Evolutionary conservation across 1,284 basidiomycete genomes (phyloP), one percentile per base, ranked within the genome.

Genomic region (Meripilus lineatus): DNA sequence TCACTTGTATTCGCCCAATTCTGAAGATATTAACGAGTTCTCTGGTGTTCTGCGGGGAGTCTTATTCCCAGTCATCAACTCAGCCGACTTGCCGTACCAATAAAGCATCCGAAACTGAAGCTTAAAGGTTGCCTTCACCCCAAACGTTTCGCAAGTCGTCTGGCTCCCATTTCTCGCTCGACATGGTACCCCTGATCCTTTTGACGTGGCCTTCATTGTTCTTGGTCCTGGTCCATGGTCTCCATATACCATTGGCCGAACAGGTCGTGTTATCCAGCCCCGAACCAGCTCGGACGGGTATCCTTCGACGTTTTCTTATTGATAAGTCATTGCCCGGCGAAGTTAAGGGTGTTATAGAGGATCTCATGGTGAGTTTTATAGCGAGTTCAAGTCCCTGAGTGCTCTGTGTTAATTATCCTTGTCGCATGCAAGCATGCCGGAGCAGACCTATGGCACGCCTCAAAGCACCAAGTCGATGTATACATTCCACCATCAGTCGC

Each of bases 391-490:
- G 26, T 11, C 10, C 14, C 5, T 34, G 14, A 28, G 7, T 22
- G 5, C 15, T 14, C 33, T 36, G 8, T 10, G 32, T 11, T 34
- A 6, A 17, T 34, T 17, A 33, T 7, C 22, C 8, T 20, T 32
- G 5, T 11, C 33, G 36, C 15, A 30, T 40, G 18, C 17, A 5
- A 40, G 43, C 17, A 18, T 32, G 20, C 37, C 15, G 22, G 26
- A 15, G 36, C 35, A 21, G 43, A 45, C 14, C 22, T 45, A 18
- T 45, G 43, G 43, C 43, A 45, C 8, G 37, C 34, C 20, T 21
- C 36, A 3, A 7, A 13, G 15, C 17, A 32, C 17, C 53, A 58
- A 38, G 50, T 54, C 10, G 57, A 58, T 30, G 38, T 56, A 14
- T 49, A 47, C 38, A 52, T 55, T 34, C 38, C 44, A 8, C 22